phyloP scores from a whole-genome alignment of 1,139 yeast species.

The Hemisphaericaspora xylanilytica region DNA sequence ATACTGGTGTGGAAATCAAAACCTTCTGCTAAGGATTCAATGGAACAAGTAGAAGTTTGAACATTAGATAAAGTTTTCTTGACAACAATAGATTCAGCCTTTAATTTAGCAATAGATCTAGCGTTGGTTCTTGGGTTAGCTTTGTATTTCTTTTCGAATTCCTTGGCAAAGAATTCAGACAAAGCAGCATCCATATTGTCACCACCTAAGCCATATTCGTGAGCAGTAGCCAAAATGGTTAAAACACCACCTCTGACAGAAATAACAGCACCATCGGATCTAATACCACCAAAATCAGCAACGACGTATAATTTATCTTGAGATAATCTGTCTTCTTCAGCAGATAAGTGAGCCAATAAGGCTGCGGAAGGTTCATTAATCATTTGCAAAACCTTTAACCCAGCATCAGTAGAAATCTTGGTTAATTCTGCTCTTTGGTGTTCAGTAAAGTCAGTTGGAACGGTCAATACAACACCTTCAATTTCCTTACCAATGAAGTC shows the following conservation, averaged over 20 bases:
- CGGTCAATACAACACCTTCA: conserved; percentile 83
- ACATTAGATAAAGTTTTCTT: conserved; percentile 93
- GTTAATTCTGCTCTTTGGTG: conserved; percentile 66
- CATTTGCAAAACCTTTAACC: conserved; percentile 77
- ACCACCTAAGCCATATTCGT: conserved; percentile 85
- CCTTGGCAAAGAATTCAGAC: conserved; percentile 83
- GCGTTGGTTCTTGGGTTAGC: conserved; percentile 78
- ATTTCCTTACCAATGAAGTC: conserved; percentile 84
- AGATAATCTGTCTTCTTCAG: conserved; percentile 52
- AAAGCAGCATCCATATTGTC: conserved; percentile 76
- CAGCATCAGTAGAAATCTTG: conserved; percentile 66
- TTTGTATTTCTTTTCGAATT: conserved; percentile 85
- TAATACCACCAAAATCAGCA: conserved; percentile 95
- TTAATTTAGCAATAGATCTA: conserved; percentile 86
- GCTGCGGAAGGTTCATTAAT: conserved; percentile 95
- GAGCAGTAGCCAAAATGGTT: conserved; percentile 85
- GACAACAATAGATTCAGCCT: conserved; percentile 78
- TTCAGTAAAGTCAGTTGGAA: conserved; percentile 84
- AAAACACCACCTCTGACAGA: conserved; percentile 92
- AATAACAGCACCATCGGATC: conserved; percentile 94
- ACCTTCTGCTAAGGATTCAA: conserved; percentile 94
- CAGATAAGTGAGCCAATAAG: conserved; percentile 67
- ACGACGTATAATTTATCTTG: conserved; percentile 85
- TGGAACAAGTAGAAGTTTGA: conserved; percentile 83
- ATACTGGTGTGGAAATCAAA: conserved; percentile 88